phyloP scores from a whole-genome alignment of 257 asterid species.

The Solanum piurae region DNA sequence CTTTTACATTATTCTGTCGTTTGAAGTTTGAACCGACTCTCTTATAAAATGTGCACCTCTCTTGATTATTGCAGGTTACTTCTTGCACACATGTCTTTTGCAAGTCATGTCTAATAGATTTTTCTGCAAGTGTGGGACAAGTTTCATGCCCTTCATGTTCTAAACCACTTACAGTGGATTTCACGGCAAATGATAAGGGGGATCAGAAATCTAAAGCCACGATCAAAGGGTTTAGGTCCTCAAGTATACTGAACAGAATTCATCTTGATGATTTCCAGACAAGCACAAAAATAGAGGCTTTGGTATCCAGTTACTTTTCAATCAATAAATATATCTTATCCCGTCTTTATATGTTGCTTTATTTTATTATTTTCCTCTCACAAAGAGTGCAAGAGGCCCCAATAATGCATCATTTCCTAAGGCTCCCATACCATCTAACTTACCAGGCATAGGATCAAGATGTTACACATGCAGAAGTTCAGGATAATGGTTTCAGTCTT shows the following conservation, averaged over 20 bases:
- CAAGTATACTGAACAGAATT: slow-evolving; percentile 83
- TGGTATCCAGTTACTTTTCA: slow-evolving; percentile 38
- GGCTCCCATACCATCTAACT: not conserved
- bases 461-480: not conserved
- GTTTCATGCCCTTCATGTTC: slow-evolving; percentile 84
- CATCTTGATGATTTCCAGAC: slow-evolving; percentile 64
- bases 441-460: not conserved
- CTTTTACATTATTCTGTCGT: not conserved
- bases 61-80: slow-evolving; percentile 49
- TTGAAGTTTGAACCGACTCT: not conserved
- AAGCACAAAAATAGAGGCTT: slow-evolving; percentile 90
- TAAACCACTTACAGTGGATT: slow-evolving; percentile 80
- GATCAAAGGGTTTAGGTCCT: slow-evolving; percentile 58
- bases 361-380: not conserved
- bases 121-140: slow-evolving; percentile 57
- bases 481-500: not conserved
- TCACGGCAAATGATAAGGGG: slow-evolving; percentile 39
- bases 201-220: slow-evolving; percentile 41
- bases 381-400: not conserved
- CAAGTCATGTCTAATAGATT: slow-evolving; percentile 73
- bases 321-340: not conserved
- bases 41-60: not conserved
- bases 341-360: not conserved
- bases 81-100: slow-evolving; percentile 79
- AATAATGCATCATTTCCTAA: not conserved